Evolutionary conservation across 495 filamentous ascomycete genomes (phyloP).

Genomic region (Cercophora samala): DNA sequence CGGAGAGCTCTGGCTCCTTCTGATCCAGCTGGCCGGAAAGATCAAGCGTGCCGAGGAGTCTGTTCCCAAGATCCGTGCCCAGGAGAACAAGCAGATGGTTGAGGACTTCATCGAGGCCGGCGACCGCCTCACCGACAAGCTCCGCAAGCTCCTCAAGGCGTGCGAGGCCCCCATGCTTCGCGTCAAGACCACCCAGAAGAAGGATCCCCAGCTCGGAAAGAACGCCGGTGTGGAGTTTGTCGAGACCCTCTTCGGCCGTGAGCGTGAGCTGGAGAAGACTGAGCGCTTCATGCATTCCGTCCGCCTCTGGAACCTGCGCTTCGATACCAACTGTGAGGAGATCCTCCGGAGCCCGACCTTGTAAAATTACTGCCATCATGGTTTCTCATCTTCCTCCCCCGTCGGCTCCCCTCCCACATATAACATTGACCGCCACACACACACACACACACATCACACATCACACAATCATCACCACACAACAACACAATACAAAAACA

Average conservation of each 20-base stretch:
- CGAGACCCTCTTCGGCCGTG: constrained; percentile 91
- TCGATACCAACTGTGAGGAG: constrained; percentile 94
- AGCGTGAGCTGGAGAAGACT: constrained; percentile 88
- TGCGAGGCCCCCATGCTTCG: constrained; percentile 89
- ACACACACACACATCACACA: constrained; percentile 2
- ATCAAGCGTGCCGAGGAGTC: constrained; percentile 87
- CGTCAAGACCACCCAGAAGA: constrained; percentile 54
- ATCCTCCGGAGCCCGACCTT: constrained; percentile 64
- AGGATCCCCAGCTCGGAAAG: constrained; percentile 78
- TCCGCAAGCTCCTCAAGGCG: constrained; percentile 80
- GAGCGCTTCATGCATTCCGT: constrained; percentile 92
- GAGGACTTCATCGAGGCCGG: constrained; percentile 91
- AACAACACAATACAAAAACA: constrained; percentile 5
- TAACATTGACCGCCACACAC: constrained; percentile 10
- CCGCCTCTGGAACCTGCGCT: constrained; percentile 90
- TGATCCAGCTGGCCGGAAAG: constrained; percentile 95
- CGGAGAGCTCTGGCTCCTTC: constrained; percentile 89
- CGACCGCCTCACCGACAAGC: constrained; percentile 79
- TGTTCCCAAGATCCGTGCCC: constrained; percentile 65
- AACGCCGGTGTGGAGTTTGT: constrained; percentile 95
- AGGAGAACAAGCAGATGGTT: constrained; percentile 74
- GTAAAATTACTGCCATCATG: constrained; percentile 30
- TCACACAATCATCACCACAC: not conserved
- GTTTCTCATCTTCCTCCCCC: constrained; percentile 12
- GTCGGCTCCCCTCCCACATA: constrained; percentile 13